Evolutionary conservation across 2,329 filamentous ascomycete species (phyloP).

Genomic region (Sphaerulina musiva): DNA sequence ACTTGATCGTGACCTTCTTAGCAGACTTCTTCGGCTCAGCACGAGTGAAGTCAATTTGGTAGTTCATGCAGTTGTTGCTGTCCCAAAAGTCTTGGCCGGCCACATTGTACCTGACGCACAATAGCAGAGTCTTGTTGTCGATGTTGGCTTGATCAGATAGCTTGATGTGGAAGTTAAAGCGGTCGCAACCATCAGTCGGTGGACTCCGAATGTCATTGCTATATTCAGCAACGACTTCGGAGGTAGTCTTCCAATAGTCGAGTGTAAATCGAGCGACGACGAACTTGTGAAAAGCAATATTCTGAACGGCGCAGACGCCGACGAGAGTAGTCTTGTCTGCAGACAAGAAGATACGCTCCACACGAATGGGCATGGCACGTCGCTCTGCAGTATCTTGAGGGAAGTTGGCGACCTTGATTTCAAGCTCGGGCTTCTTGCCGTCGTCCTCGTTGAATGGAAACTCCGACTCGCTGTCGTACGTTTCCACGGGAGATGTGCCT

Average conservation of each 20-base stretch:
- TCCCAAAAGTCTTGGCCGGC: constrained; percentile 88
- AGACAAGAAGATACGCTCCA: constrained; percentile 84
- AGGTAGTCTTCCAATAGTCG: constrained; percentile 98
- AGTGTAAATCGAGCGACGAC: constrained; percentile 92
- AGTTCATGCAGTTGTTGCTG: constrained; percentile 81
- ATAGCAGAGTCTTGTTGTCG: constrained; percentile 84
- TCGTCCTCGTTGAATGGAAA: constrained; percentile 70
- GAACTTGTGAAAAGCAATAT: constrained; percentile 80
- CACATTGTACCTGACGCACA: constrained; percentile 84
- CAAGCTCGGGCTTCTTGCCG: constrained; percentile 64
- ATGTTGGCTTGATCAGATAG: constrained; percentile 84
- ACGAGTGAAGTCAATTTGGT: constrained; percentile 77
- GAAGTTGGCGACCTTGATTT: constrained; percentile 79
- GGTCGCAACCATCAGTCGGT: constrained; percentile 62
- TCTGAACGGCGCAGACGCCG: constrained; percentile 76
- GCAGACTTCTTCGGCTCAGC: constrained; percentile 28
- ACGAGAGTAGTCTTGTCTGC: constrained; percentile 79
- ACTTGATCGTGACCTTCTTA: constrained; percentile 19
- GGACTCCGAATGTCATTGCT: constrained; percentile 66
- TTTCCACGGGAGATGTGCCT: constrained; percentile 82
- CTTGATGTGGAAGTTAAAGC: constrained; percentile 92
- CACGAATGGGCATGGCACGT: constrained; percentile 60
- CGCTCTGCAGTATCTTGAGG: constrained; percentile 60
- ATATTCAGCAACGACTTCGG: constrained; percentile 86
- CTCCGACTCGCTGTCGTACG: constrained; percentile 77